These are phyloP conservation scores for Microcera coccophila DNA, from an alignment of 2,329 filamentous ascomycete genomes.

Conservation along the genomic window DNA sequence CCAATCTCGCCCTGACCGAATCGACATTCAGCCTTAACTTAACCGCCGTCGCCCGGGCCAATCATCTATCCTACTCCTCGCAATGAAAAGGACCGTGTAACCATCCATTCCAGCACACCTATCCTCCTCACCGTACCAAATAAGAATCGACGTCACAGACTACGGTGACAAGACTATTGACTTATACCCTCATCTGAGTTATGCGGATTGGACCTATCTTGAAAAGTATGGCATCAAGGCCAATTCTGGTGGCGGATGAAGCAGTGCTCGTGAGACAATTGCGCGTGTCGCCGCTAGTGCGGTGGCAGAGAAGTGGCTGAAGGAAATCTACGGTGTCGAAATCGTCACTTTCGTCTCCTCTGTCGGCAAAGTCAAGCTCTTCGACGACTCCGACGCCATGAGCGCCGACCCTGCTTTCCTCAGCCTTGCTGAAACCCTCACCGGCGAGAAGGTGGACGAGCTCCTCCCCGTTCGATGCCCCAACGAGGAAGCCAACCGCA, in stretches of 20 bases:
- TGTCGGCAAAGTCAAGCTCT: slow-evolving; percentile 53
- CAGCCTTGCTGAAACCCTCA: slow-evolving; percentile 55
- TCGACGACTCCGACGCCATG: slow-evolving; percentile 40
- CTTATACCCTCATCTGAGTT: slow-evolving; percentile 81
- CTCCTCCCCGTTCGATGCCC: slow-evolving; percentile 88
- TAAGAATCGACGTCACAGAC: slow-evolving; percentile 89
- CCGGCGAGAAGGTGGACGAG: slow-evolving; percentile 72
- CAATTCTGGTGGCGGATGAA: slow-evolving; percentile 81
- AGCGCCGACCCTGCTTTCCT: slow-evolving; percentile 78
- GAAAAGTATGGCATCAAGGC: slow-evolving; percentile 97
- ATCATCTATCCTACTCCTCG: slow-evolving; percentile 81
- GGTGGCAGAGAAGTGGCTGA: slow-evolving; percentile 89
- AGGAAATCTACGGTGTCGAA: slow-evolving; percentile 75
- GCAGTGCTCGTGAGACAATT: slow-evolving; percentile 92
- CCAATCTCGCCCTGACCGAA: slow-evolving; percentile 80
- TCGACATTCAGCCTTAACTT: slow-evolving; percentile 92
- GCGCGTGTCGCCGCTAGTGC: slow-evolving; percentile 86
- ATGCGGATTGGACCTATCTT: slow-evolving; percentile 95
- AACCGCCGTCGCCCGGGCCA: slow-evolving; percentile 86
- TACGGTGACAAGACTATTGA: slow-evolving; percentile 90
- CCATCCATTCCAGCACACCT: slow-evolving; percentile 91
- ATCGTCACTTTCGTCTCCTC: slow-evolving; percentile 88
- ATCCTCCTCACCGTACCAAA: slow-evolving; percentile 86
- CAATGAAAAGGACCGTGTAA: slow-evolving; percentile 85
- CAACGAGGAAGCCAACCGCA: slow-evolving; percentile 61